A percentile compares a stretch with the other conserved stretches of the same genome.
phyloP scores from a whole-genome alignment of 768 basidiomycete genomes.

The Pholiota molesta region DNA sequence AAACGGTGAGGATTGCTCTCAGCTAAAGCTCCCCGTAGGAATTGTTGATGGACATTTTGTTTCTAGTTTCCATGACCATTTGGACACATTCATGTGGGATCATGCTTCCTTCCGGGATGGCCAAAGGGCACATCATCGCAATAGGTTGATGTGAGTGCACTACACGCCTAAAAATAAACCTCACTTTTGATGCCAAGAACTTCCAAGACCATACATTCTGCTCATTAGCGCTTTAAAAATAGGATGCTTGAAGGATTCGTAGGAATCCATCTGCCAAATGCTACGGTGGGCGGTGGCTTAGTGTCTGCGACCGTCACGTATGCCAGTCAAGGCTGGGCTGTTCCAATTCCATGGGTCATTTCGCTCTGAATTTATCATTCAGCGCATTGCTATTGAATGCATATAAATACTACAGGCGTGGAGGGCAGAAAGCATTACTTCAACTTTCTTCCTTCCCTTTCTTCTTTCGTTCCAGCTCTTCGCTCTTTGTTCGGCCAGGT shows the following conservation, averaged over 20 bases:
- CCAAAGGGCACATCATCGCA: not conserved
- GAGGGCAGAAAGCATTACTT: constrained; percentile 16
- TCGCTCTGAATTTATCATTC: constrained; percentile 6
- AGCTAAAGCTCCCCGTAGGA: constrained; percentile 11
- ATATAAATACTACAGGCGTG: constrained; percentile 19
- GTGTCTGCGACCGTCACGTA: constrained; percentile 16
- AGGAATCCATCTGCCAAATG: constrained; percentile 18
- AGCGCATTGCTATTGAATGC: not conserved
- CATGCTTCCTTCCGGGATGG: constrained; percentile 5
- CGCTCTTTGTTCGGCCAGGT: constrained; percentile 40
- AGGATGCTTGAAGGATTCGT: not conserved
- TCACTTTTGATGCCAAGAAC: constrained; percentile 6
- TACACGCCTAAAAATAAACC: not conserved
- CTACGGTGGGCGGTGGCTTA: constrained; percentile 15
- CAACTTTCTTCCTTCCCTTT: constrained; percentile 20
- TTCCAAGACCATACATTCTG: constrained; percentile 16
- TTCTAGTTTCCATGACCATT: constrained; percentile 23
- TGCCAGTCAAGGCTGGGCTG: constrained; percentile 7
- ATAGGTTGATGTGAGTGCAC: not conserved
- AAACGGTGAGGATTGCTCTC: not conserved
- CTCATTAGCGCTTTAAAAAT: constrained; percentile 9
- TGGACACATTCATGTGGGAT: constrained; percentile 17
- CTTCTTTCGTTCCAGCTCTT: constrained; percentile 21
- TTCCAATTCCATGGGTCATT: constrained; percentile 6
- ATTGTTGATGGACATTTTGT: constrained; percentile 14